phyloP scores from a whole-genome alignment of 495 filamentous ascomycete genomes.

The Hyaloscypha hepaticicola region DNA sequence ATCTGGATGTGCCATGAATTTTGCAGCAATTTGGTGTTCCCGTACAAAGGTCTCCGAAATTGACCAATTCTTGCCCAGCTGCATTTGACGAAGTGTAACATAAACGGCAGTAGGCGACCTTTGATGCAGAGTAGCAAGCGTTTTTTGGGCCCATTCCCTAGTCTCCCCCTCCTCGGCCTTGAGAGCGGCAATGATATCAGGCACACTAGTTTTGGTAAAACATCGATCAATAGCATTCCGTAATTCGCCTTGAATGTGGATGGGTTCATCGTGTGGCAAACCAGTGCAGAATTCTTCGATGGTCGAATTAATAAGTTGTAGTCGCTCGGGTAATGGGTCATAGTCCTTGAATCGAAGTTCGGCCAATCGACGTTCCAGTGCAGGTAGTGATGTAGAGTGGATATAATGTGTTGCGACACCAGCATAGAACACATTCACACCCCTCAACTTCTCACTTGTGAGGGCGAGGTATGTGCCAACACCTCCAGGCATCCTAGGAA shows the following conservation, averaged over 20 bases:
- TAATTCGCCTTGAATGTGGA: conserved; percentile 59
- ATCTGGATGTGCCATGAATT: conserved; percentile 85
- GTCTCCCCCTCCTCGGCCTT: conserved; percentile 48
- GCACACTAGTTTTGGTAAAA: conserved; percentile 64
- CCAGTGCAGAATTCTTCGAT: conserved; percentile 90
- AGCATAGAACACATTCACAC: conserved; percentile 78
- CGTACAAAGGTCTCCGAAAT: conserved; percentile 80
- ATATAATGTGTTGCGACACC: conserved; percentile 94
- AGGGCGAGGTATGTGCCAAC: conserved; percentile 88
- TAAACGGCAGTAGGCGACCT: conserved; percentile 82
- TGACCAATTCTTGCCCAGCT: conserved; percentile 67
- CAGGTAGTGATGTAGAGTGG: conserved; percentile 78
- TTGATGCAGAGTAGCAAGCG: conserved; percentile 63
- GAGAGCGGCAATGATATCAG: conserved; percentile 68
- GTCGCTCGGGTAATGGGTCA: conserved; percentile 55
- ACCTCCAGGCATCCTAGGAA: conserved; percentile 80
- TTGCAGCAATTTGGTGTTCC: conserved; percentile 74
- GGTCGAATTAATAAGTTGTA: conserved; percentile 74
- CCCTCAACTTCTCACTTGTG: conserved; percentile 76
- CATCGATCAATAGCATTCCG: conserved; percentile 82
- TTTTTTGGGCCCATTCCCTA: conserved; percentile 69
- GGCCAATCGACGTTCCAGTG: conserved; percentile 78
- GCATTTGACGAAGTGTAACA: conserved; percentile 80
- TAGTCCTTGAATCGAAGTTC: conserved; percentile 86
- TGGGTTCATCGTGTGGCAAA: conserved; percentile 68